phyloP scores from a whole-genome alignment of 768 basidiomycete genomes.

The Mycena epipterygia region DNA sequence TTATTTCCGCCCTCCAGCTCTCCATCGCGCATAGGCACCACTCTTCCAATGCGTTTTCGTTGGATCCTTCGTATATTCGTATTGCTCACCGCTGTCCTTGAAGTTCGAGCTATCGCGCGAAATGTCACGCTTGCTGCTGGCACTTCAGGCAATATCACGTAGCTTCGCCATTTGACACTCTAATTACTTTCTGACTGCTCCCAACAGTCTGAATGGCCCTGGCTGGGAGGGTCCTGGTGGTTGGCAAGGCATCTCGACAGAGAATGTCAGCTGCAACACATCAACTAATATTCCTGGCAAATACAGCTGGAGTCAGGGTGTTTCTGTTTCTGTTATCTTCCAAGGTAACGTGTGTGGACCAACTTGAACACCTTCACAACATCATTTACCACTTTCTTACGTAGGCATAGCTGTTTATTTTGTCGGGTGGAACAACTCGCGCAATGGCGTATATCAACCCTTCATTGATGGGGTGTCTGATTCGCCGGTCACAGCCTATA shows the following conservation, averaged over 20 bases:
- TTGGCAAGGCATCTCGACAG: background rate
- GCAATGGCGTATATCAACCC: conserved; percentile 7
- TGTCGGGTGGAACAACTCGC: conserved; percentile 10
- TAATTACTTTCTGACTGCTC: background rate
- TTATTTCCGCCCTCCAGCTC: too few relatives aligned
- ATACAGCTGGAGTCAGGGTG: background rate
- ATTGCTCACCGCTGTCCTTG: background rate
- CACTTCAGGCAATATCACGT: conserved; percentile 1
- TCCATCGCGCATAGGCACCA: background rate
- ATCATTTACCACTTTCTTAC: background rate
- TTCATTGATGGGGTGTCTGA: conserved; percentile 7
- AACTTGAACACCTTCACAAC: background rate
- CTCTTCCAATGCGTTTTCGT: background rate
- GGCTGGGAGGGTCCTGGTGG: background rate
- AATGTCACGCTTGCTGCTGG: conserved; percentile 5
- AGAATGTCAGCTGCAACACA: background rate
- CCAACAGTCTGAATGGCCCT: background rate
- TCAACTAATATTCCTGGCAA: background rate
- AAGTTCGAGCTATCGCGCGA: background rate
- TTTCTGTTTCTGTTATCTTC: background rate
- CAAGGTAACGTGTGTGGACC: background rate
- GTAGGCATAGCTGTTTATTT: conserved; percentile 1
- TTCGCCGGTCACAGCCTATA: conserved; percentile 4
- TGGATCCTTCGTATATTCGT: background rate
- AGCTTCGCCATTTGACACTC: background rate